Base-by-base conservation (phyloP, 495 filamentous ascomycete species). In the Entonaema liquescens region DNA sequence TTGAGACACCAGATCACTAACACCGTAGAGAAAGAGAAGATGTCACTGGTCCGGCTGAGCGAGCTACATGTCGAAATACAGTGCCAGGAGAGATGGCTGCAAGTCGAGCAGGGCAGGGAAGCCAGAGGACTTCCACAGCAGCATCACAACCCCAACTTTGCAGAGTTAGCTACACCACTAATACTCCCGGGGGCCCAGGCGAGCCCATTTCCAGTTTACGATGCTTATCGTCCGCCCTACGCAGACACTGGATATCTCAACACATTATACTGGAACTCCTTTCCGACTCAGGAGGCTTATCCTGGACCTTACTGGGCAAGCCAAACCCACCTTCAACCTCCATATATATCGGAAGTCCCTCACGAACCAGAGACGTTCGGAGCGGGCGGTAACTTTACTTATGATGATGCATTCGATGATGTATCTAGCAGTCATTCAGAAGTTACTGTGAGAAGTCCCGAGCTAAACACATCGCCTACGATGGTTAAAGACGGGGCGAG, bases 41-140 rank as follows among this genome's bases (percentile, higher is more conserved):
- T 73, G 19, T 79, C 83, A 19, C 65, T 83, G 40, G 49, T 72
- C 5, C 65, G 83, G 19, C 72, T 85, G 29, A 75, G 79, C n/a
- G 82, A 85, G 65, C 68, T 86, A 21, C 63, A 79, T 28, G 64
- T 79, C 21, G 83, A 86, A 63, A 78, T 83, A 11, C 77, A 78
- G 67, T 79, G 75, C 31, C 67, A 77, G 23, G 79, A 79, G 53
- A 68, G 79, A 42, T 81, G 76, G 77, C 59, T 59, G 52, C 74
- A 70, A 44, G 74, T 78, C 9, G 77, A 78, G 19, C 38, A 17
- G 36, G 71, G 76, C 29, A 67, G 64, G 40, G 33, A 57, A 23
- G 28, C 40, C 33, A 47, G 47, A n/a, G 31, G 47, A 9, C 19
- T 29, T 4, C 12, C 5, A 21, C 75, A 68, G 8, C 65, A 61